phyloP scores from a whole-genome alignment of 768 basidiomycete genomes.

The Suillus alpinus region DNA sequence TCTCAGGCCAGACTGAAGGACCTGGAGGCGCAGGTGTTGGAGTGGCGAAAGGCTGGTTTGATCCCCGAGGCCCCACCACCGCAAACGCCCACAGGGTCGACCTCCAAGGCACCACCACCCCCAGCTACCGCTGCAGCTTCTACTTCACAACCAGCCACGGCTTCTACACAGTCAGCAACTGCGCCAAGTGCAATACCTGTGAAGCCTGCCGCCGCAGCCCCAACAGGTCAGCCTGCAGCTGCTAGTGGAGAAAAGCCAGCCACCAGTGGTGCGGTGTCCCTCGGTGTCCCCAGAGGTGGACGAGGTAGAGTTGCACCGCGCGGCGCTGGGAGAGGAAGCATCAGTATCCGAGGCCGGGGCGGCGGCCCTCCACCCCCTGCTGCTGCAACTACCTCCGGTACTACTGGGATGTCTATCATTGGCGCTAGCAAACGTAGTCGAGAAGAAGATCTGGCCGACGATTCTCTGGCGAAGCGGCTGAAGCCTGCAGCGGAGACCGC shows the following conservation, averaged over 20 bases:
- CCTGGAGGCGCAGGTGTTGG: slow-evolving; percentile 59
- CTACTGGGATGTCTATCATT: slow-evolving; percentile 52
- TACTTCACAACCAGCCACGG: slow-evolving; percentile 14
- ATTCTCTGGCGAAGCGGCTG: slow-evolving; percentile 64
- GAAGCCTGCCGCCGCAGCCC: slow-evolving; percentile 21
- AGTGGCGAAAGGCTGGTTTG: slow-evolving; percentile 51
- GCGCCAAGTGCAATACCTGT: slow-evolving; percentile 13
- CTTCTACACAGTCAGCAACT: slow-evolving; percentile 14
- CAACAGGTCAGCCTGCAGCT: slow-evolving; percentile 20
- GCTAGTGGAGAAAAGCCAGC: slow-evolving; percentile 31
- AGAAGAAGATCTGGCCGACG: slow-evolving; percentile 52
- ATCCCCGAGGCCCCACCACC: slow-evolving; percentile 37
- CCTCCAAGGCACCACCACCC: slow-evolving; percentile 6
- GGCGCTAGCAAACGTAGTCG: slow-evolving; percentile 65
- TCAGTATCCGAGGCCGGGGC: slow-evolving; percentile 28
- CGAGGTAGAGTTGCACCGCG: slow-evolving; percentile 26
- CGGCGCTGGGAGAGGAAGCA: slow-evolving; percentile 35
- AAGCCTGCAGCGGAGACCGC: slow-evolving; percentile 44
- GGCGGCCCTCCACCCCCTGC: slow-evolving; percentile 25
- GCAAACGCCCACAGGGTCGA: slow-evolving; percentile 16
- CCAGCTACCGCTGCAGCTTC: slow-evolving; percentile 13
- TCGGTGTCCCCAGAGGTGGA: slow-evolving; percentile 16
- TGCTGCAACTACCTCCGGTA: slow-evolving; percentile 24
- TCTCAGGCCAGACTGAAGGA: slow-evolving; percentile 64
- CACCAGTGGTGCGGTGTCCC: slow-evolving; percentile 25